A percentile compares a stretch with the other conserved stretches of the same genome.
Conservation (phyloP, 768 basidiomycete genomes). For the Termitomyces sp. region DNA sequence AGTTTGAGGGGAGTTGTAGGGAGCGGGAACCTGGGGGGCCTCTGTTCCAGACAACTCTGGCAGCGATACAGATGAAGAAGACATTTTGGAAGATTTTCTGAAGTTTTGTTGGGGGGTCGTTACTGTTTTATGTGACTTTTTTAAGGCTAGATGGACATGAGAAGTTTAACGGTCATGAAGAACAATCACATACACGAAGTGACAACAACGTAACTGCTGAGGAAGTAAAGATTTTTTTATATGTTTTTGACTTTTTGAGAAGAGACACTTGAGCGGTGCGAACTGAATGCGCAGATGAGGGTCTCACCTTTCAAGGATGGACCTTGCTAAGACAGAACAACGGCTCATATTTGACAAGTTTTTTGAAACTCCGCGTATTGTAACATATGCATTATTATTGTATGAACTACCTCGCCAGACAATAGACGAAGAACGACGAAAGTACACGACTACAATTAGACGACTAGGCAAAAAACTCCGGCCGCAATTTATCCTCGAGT, state of each 20-base stretch:
- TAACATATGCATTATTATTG: conserved; percentile 3
- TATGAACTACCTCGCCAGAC: conserved; percentile 1
- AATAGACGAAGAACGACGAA: conserved; percentile 1
- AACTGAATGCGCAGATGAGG: conserved; percentile 17
- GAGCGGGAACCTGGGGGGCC: conserved; percentile 27
- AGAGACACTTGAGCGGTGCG: background rate
- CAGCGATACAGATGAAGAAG: conserved; percentile 40
- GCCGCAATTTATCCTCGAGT: conserved; percentile 59
- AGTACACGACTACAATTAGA: background rate
- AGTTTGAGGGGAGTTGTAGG: conserved; percentile 39
- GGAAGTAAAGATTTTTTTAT: conserved; percentile 56
- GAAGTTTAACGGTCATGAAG: conserved; percentile 7
- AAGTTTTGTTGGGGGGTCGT: conserved; percentile 54
- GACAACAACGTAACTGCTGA: conserved; percentile 73
- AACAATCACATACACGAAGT: conserved; percentile 50
- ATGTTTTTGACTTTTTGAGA: conserved; percentile 62
- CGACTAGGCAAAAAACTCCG: background rate
- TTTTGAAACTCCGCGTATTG: conserved; percentile 36
- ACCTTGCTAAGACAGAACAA: conserved; percentile 36
- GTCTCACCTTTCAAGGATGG: conserved; percentile 62
- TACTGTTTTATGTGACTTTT: conserved; percentile 87
- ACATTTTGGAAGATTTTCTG: conserved; percentile 48
- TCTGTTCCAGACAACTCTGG: conserved; percentile 49
- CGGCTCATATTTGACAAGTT: conserved; percentile 25
- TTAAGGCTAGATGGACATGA: conserved; percentile 37